These are phyloP conservation scores for Phytophthora megakarya DNA, from an alignment of 352 stramenopile genomes.

Conservation along the genomic window DNA sequence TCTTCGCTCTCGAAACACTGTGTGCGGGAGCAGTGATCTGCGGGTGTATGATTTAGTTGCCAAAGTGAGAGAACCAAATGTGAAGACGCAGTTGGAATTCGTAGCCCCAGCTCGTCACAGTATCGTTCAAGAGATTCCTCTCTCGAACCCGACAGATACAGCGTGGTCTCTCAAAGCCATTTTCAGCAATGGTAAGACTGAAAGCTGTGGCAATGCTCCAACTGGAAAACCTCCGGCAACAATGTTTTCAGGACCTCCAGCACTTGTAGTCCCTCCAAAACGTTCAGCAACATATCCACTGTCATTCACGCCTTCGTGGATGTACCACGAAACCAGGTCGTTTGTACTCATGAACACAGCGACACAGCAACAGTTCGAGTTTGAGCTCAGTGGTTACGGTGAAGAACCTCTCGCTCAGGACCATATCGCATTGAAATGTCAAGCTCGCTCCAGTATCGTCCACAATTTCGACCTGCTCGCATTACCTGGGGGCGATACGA, in stretches of 20 bases:
- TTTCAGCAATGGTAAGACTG: constrained; percentile 44
- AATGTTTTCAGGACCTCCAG: constrained; percentile 75
- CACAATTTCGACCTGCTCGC: constrained; percentile 83
- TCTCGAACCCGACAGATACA: constrained; percentile 88
- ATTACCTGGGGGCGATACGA: constrained; percentile 41
- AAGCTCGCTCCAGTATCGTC: constrained; percentile 83
- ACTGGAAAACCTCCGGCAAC: constrained; percentile 7
- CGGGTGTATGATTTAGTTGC: constrained; percentile 85
- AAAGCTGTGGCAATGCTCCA: constrained; percentile 15
- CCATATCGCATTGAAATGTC: constrained; percentile 83
- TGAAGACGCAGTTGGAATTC: constrained; percentile 91
- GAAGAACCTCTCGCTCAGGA: constrained; percentile 92
- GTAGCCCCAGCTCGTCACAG: constrained; percentile 83
- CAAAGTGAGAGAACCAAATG: constrained; percentile 85
- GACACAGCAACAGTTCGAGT: constrained; percentile 90
- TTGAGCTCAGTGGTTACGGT: constrained; percentile 80
- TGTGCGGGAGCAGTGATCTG: constrained; percentile 74
- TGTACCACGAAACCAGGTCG: constrained; percentile 69
- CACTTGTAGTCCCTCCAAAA: constrained; percentile 75
- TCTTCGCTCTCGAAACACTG: constrained; percentile 57
- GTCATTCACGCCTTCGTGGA: constrained; percentile 84
- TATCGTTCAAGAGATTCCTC: constrained; percentile 91
- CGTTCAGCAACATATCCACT: constrained; percentile 76
- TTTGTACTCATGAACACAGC: constrained; percentile 82
- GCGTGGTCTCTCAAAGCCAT: constrained; percentile 81